These are phyloP conservation scores for Lupinus albus DNA, from an alignment of 306 rosid genomes.

Conservation along the genomic window DNA sequence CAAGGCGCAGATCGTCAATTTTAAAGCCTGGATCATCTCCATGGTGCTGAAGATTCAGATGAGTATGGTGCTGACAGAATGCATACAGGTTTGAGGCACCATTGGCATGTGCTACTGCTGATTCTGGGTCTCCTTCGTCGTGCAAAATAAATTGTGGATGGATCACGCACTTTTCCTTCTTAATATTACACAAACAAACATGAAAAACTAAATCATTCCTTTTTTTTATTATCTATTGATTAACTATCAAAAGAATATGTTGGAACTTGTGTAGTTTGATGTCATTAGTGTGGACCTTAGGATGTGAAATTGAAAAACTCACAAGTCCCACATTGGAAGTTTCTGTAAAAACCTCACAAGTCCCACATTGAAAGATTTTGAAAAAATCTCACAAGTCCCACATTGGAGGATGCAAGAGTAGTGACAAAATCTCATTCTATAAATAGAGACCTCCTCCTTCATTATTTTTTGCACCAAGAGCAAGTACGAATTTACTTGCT, in stretches of 20 bases:
- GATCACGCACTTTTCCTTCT: slow-evolving; percentile 62
- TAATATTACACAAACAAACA: slow-evolving; percentile 27
- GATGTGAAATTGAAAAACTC: too few relatives aligned
- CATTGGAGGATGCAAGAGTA: too few relatives aligned
- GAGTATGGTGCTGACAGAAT: slow-evolving; percentile 51
- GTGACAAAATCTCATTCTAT: too few relatives aligned
- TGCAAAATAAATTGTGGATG: slow-evolving; percentile 65
- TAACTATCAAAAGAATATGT: slow-evolving; percentile 25
- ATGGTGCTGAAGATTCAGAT: slow-evolving; percentile 45
- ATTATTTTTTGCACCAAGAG: too few relatives aligned
- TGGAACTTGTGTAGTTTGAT: too few relatives aligned
- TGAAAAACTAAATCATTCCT: background rate
- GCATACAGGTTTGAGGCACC: slow-evolving; percentile 65
- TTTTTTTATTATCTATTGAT: background rate
- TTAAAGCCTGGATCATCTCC: slow-evolving; percentile 29
- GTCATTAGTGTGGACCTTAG: too few relatives aligned
- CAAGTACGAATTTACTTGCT: too few relatives aligned
- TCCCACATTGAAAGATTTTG: too few relatives aligned
- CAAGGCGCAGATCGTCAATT: slow-evolving; percentile 57
- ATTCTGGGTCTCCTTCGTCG: slow-evolving; percentile 56
- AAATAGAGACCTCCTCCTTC: too few relatives aligned
- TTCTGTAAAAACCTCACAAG: too few relatives aligned
- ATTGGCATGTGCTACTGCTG: slow-evolving; percentile 55
- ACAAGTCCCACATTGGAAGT: too few relatives aligned
- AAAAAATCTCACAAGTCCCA: too few relatives aligned